These are phyloP conservation scores for Sporothrix brasiliensis DNA, from an alignment of 2,329 filamentous ascomycete species.

Conservation along the genomic window DNA sequence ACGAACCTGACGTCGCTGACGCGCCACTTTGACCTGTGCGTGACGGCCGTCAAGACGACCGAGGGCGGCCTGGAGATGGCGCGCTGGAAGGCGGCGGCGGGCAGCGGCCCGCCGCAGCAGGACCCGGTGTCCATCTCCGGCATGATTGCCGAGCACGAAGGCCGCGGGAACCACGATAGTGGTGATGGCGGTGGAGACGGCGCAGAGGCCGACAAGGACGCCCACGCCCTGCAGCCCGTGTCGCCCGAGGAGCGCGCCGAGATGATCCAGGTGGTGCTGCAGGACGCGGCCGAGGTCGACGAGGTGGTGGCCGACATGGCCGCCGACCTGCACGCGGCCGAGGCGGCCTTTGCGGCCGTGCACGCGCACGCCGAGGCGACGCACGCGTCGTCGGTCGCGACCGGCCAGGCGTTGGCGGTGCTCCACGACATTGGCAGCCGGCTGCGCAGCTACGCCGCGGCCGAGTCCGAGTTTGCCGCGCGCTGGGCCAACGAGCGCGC, in stretches of 20 bases:
- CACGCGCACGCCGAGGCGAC: conserved; percentile 63
- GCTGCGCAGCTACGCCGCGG: conserved; percentile 66
- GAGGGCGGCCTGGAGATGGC: conserved; percentile 75
- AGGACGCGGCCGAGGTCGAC: conserved; percentile 69
- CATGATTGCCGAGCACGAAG: conserved; percentile 63
- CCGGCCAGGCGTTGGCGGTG: conserved; percentile 64
- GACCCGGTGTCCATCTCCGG: conserved; percentile 63
- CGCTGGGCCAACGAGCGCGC: conserved; percentile 76
- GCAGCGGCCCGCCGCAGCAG: conserved; percentile 52
- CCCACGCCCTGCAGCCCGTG: conserved; percentile 67
- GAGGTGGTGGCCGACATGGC: conserved; percentile 71
- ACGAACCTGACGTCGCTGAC: conserved; percentile 77
- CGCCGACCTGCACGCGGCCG: conserved; percentile 76
- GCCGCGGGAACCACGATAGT: conserved; percentile 39
- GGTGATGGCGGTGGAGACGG: conserved; percentile 37
- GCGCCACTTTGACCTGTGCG: conserved; percentile 88
- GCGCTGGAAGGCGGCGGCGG: conserved; percentile 63
- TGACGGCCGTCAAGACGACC: conserved; percentile 86
- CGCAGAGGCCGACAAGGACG: conserved; percentile 51
- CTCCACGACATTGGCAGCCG: conserved; percentile 69
- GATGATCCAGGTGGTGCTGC: conserved; percentile 78
- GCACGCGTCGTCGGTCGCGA: conserved; percentile 57
- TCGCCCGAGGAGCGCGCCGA: conserved; percentile 75
- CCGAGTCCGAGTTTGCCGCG: conserved; percentile 64
- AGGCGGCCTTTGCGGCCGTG: conserved; percentile 67